Evolutionary conservation across 73 alveolate species (phyloP), one percentile per base, ranked within the genome.

Genomic region (Paramecium octaurelia): DNA sequence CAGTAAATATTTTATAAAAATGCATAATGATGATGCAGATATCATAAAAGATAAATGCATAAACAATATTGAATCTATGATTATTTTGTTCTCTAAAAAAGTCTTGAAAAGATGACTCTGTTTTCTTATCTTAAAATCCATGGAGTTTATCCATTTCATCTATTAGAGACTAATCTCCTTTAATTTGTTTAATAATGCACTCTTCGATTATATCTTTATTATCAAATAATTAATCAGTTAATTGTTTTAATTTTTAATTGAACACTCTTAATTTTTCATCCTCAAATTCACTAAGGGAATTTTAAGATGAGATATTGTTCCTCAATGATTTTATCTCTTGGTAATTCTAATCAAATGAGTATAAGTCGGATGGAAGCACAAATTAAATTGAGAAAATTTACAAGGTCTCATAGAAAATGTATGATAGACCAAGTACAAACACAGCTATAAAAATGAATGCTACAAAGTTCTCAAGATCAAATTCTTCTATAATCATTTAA

Each of bases 121-220:
- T 73, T 73, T 40, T 73, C 6, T 31, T 35, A 8, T 73, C 87
- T 21, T 36, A 21, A 40, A 73, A 73, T n/a, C 59, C 57, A 29
- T 36, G 46, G 5, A 36, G 14, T 73, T 73, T 73, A 73, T 73
- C 59, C 54, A 73, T 20, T 21, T 73, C 40, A 73, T 73, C 87
- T 14, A 40, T 38, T 35, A 40, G 9, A 29, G 87, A 38, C n/a
- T 36, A 73, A 73, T 73, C 87, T 16, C 87, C 87, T 40, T 73
- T 73, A 36, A 73, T 34, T 29, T 73, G 40, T 36, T 73, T 73
- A 35, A 29, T 36, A 12, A 73, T 73, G 8, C 60, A 12, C 6
- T 73, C 87, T 29, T 73, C 87, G 35, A 73, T 73, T 8, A 73
- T 73, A 36, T 73, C 87, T 18, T 73, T 73, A 73, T 73, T 73